Percentiles rank a stretch among this genome's conserved stretches.
These are phyloP conservation scores for Chlamydomonas schloesseri DNA, from an alignment of 139 green algal genomes.

Conservation along the genomic window DNA sequence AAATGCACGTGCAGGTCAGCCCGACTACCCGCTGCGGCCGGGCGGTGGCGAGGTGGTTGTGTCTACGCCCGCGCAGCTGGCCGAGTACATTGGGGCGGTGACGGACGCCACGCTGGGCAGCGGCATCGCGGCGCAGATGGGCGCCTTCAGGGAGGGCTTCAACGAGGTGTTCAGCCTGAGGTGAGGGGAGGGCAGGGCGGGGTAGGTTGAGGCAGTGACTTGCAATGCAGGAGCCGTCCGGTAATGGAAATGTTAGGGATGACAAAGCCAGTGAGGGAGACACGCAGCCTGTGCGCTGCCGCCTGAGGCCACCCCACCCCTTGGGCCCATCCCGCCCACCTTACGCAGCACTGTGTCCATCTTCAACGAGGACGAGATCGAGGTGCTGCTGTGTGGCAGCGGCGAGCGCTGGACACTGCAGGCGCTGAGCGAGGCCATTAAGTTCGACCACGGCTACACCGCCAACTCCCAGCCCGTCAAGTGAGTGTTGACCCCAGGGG, in stretches of 20 bases:
- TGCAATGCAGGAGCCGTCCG: too few species aligned
- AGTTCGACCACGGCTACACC: constrained; percentile 97
- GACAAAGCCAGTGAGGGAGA: too few species aligned
- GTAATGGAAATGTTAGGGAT: too few species aligned
- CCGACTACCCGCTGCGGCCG: constrained; percentile 78
- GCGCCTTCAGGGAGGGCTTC: constrained; percentile 89
- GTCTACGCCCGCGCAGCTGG: constrained; percentile 67
- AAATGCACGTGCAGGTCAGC: constrained; percentile 57
- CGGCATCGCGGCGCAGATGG: constrained; percentile 85
- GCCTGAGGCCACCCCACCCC: too few species aligned
- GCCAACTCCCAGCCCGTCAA: constrained; percentile 59
- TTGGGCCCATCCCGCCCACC: too few species aligned
- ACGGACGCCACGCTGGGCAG: constrained; percentile 87
- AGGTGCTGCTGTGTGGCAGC: constrained; percentile 92
- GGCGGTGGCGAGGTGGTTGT: constrained; percentile 78
- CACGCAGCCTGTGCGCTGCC: too few species aligned
- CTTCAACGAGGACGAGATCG: constrained; percentile 96
- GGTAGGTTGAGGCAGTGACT: neutral
- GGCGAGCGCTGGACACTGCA: constrained; percentile 89
- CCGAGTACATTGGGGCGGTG: constrained; percentile 87
- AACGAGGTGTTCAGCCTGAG: constrained; percentile 75
- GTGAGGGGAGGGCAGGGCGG: neutral
- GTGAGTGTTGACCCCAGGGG: neutral
- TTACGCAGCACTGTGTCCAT: constrained; percentile 41
- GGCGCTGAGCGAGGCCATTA: constrained; percentile 86